phyloP scores from a whole-genome alignment of 192 early-diverging fungal genomes.

The Podila horticola region DNA sequence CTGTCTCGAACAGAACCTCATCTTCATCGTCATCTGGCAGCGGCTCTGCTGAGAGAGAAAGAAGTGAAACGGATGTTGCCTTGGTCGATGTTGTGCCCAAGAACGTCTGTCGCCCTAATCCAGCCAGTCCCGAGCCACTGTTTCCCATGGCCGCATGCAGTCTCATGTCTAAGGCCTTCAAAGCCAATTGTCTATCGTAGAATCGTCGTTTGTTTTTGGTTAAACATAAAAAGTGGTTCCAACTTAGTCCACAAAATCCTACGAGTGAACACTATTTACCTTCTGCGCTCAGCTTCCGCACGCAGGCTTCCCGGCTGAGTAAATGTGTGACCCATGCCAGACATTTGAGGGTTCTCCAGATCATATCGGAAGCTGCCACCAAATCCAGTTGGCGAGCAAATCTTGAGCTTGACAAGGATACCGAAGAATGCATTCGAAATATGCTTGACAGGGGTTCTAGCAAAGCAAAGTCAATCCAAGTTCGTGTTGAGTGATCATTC shows the following conservation, averaged over 20 bases:
- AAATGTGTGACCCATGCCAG: constrained; percentile 43
- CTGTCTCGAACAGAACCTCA: not conserved
- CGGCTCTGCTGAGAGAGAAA: not conserved
- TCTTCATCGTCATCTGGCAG: not conserved
- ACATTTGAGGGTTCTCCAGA: constrained; percentile 54
- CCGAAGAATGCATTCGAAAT: constrained; percentile 71
- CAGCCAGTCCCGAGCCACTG: constrained; percentile 10
- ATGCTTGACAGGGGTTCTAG: constrained; percentile 70
- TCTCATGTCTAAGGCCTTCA: constrained; percentile 72
- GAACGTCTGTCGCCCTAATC: not conserved
- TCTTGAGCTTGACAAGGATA: constrained; percentile 61
- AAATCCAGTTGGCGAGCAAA: constrained; percentile 62
- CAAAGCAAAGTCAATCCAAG: no score
- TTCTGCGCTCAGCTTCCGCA: constrained; percentile 75
- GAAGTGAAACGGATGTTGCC: not conserved
- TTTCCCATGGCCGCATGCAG: constrained; percentile 51
- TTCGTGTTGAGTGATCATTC: no score
- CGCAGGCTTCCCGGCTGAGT: constrained; percentile 59
- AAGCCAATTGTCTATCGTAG: constrained; percentile 65
- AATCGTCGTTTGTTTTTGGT: not conserved
- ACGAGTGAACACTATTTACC: constrained; percentile 49
- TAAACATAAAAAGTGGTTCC: no score
- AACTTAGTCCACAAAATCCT: no score
- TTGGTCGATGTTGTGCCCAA: not conserved
- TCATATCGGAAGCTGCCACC: constrained; percentile 49